phyloP scores from a whole-genome alignment of 129 eudicot species.

The Centrapalus pauciflorus region DNA sequence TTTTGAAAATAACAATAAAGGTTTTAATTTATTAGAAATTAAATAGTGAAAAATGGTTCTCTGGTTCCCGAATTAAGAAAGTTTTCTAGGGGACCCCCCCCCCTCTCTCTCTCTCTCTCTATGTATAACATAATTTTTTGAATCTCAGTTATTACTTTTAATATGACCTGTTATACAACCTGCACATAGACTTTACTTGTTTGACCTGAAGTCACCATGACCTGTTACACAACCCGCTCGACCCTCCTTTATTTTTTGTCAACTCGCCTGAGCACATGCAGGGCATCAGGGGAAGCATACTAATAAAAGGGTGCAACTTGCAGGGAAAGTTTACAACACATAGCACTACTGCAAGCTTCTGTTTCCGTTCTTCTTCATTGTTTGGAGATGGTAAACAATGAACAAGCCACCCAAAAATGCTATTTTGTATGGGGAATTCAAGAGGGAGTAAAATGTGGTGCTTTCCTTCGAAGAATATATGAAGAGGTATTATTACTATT shows the following conservation, averaged over 20 bases:
- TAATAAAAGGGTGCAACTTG: conserved; percentile 8
- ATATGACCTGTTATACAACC: no score
- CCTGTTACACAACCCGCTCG: no score
- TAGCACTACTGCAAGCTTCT: conserved; percentile 67
- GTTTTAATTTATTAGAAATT: no score
- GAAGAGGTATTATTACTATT: conserved; percentile 65
- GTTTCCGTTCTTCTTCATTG: conserved; percentile 71
- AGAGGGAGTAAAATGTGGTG: conserved; percentile 77
- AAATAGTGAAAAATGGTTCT: no score
- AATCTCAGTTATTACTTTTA: no score
- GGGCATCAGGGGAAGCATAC: neutral
- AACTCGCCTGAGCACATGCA: conserved; percentile 1
- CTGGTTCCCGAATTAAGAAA: no score
- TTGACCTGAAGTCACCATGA: no score
- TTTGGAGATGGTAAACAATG: conserved; percentile 58
- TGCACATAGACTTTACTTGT: no score
- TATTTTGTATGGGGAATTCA: conserved; percentile 42
- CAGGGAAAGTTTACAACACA: conserved; percentile 60
- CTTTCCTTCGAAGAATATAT: conserved; percentile 71
- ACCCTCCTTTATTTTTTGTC: neutral
- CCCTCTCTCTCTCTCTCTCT: no score
- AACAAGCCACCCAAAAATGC: conserved; percentile 24
- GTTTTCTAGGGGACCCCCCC: no score
- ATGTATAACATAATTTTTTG: no score
- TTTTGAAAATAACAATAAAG: no score